Conservation (phyloP, 768 basidiomycete species). For the Lanmaoa pseudosensibilis region DNA sequence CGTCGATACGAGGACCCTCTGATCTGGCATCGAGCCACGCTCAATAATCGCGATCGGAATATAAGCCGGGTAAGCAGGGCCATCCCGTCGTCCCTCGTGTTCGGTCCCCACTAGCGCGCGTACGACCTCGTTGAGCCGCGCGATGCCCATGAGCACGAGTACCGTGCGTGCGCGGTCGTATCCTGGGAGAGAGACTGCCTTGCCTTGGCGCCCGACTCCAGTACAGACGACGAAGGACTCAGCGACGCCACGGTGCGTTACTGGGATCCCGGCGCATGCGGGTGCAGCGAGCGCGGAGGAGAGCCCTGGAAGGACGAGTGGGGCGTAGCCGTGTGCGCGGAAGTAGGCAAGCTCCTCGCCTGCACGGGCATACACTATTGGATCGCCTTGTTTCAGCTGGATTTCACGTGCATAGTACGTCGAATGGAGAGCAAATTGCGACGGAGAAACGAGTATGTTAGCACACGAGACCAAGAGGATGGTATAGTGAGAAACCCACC, state of each 20-base stretch:
- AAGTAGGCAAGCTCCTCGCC: slow-evolving; percentile 96
- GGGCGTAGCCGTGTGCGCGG: slow-evolving; percentile 80
- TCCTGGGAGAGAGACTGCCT: slow-evolving; percentile 78
- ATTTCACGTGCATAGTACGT: not conserved
- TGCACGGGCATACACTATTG: slow-evolving; percentile 89
- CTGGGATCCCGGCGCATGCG: slow-evolving; percentile 84
- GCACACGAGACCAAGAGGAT: not conserved
- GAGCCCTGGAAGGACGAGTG: slow-evolving; percentile 86
- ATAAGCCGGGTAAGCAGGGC: slow-evolving; percentile 66
- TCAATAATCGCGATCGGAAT: slow-evolving; percentile 93
- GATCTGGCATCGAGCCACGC: slow-evolving; percentile 92
- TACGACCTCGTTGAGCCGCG: slow-evolving; percentile 73
- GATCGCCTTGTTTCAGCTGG: slow-evolving; percentile 96
- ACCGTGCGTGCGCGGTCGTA: slow-evolving; percentile 83
- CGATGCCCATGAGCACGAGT: slow-evolving; percentile 93
- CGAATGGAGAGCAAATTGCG: not conserved
- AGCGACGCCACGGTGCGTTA: slow-evolving; percentile 93
- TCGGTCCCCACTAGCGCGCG: slow-evolving; percentile 46
- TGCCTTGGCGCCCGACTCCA: slow-evolving; percentile 86
- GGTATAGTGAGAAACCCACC: slow-evolving; percentile 43
- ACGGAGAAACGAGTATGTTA: not conserved
- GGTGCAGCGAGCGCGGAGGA: slow-evolving; percentile 89
- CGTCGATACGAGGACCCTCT: slow-evolving; percentile 80
- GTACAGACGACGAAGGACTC: slow-evolving; percentile 91
- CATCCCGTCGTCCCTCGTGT: slow-evolving; percentile 45